Conservation (phyloP, 805 yeast species). For the Ogataea wickerhamii region DNA sequence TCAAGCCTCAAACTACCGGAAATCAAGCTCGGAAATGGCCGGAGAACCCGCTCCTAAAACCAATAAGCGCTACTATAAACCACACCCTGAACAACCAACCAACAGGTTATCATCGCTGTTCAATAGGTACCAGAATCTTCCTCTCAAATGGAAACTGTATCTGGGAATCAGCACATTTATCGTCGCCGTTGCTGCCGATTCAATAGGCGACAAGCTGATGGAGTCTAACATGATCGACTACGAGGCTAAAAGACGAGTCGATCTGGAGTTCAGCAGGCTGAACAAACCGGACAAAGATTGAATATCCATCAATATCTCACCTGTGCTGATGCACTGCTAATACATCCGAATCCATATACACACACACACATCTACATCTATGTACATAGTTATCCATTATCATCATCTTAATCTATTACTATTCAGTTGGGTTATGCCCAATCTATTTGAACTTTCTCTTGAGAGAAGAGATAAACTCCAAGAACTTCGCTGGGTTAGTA, state of each 20-base stretch:
- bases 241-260: slow-evolving; percentile 32
- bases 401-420: no score
- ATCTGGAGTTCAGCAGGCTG: slow-evolving; percentile 21
- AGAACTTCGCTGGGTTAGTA: slow-evolving; percentile 74
- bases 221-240: slow-evolving; percentile 30
- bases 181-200: slow-evolving; percentile 31
- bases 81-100: slow-evolving; percentile 9
- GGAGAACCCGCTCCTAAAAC: slow-evolving; percentile 1
- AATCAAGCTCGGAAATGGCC: no score
- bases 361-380: no score
- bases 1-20: no score
- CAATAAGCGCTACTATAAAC: slow-evolving; percentile 5
- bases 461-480: slow-evolving; percentile 60
- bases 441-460: slow-evolving; percentile 39
- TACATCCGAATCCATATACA: no score
- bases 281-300: slow-evolving; percentile 1
- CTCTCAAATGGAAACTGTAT: slow-evolving; percentile 30
- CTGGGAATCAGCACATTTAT: slow-evolving; percentile 31
- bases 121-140: slow-evolving; percentile 22
- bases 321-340: background rate
- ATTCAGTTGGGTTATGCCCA: no score
- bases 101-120: slow-evolving; percentile 4
- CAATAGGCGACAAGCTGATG: slow-evolving; percentile 25
- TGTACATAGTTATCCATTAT: no score
- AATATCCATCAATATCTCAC: no score